Base-by-base conservation (phyloP, 2,329 filamentous ascomycete species). In the Alternaria sp. region DNA sequence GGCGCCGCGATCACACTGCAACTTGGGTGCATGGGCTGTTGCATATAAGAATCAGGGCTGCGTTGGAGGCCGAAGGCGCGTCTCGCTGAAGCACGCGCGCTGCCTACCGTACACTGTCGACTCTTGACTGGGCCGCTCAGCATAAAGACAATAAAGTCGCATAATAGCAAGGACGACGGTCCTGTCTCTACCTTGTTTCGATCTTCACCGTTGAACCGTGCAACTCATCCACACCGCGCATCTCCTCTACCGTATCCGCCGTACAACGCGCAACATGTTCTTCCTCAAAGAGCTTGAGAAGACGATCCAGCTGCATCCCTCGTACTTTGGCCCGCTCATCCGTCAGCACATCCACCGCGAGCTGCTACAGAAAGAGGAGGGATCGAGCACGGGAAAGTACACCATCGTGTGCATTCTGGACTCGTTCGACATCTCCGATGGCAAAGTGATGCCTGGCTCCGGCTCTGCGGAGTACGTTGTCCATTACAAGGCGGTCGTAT, bases 321-420 rank as follows among this genome's bases (percentile, higher is more conserved):
- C 95, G 12, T 99, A 96, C 84, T 98, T 99, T 79, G 94, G 94
- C 62, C 91, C 93, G 67, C 93, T 96, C 78, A 96, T 97, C 85
- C 91, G 95, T 74, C 91, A 96, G 72, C 90, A 97, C 73, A 92
- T 99, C 44, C 95, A 92, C 55, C 91, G 91, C 72, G 93, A 95
- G 81, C 89, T 99, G 26, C 87, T 97, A 68, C 91, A 92, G 77
- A 95, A 98, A 78, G 93, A 97, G 66, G 96, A 99, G 83, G 96
- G 96, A 23, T 95, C 92, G 45, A 97, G 94, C 81, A 96, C 93
- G 4, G 96, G 96, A 62, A 93, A 93, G 79, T 97, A 97, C 85
- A 98, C 96, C 81, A 96, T 99, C 77, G 96, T 99, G 73, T 96
- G 93, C 77, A 96, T 99, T 75, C 95, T 99, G 89, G 94, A 97